Percentiles rank a stretch among this genome's conserved stretches.
Evolutionary conservation across 2,329 filamentous ascomycete species (phyloP).

Genomic region (Verticillium longisporum): DNA sequence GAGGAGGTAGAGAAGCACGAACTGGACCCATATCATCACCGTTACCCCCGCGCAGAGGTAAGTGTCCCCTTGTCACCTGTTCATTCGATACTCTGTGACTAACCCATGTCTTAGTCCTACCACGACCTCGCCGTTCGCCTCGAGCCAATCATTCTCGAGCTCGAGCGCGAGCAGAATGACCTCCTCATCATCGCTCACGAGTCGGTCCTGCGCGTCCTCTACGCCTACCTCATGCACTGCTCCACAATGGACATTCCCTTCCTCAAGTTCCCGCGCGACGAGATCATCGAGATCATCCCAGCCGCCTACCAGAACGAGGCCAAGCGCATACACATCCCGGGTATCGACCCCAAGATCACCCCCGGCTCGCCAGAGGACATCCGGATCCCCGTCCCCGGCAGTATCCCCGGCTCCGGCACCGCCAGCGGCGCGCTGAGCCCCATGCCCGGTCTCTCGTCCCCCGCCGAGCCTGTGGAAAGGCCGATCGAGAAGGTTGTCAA

Average conservation of each 20-base stretch:
- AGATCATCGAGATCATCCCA: slow-evolving; percentile 98
- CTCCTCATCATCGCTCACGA: slow-evolving; percentile 98
- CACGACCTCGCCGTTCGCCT: slow-evolving; percentile 97
- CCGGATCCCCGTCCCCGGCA: slow-evolving; percentile 61
- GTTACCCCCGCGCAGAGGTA: slow-evolving; percentile 91
- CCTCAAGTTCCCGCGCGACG: slow-evolving; percentile 87
- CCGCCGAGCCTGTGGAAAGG: slow-evolving; percentile 34
- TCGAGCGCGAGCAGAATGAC: slow-evolving; percentile 95
- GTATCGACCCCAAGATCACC: slow-evolving; percentile 57
- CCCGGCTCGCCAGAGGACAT: slow-evolving; percentile 77
- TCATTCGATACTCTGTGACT: slow-evolving; percentile 3
- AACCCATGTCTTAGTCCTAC: slow-evolving; percentile 62
- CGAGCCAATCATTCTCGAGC: slow-evolving; percentile 93
- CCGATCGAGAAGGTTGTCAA: slow-evolving; percentile 44
- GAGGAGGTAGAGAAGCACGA: slow-evolving; percentile 92
- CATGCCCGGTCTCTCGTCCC: slow-evolving; percentile 40
- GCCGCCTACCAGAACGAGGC: slow-evolving; percentile 96
- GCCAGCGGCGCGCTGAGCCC: slow-evolving; percentile 36
- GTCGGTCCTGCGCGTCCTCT: slow-evolving; percentile 91
- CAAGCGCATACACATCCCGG: slow-evolving; percentile 80
- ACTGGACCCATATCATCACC: slow-evolving; percentile 90
- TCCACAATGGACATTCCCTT: slow-evolving; percentile 90
- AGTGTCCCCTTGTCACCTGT: neutral
- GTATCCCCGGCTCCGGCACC: slow-evolving; percentile 19
- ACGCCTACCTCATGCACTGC: slow-evolving; percentile 98